These are phyloP conservation scores for Didymella glomerata DNA, from an alignment of 2,329 filamentous ascomycete genomes.

Conservation along the genomic window DNA sequence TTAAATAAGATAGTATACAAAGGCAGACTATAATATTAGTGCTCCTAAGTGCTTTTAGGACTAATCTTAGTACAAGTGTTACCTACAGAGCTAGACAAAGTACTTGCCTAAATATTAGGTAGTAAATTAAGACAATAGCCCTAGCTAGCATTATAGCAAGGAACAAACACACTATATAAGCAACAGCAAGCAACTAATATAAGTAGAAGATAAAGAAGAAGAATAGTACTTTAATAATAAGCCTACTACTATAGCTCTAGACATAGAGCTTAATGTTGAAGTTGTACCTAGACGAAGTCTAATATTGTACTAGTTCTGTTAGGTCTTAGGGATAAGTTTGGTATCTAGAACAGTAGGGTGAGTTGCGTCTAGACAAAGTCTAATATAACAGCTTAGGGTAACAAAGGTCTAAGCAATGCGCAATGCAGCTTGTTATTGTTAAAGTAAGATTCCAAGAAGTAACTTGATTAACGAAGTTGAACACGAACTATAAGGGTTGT, in stretches of 20 bases:
- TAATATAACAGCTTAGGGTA: too few relatives aligned
- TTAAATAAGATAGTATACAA: constrained; percentile 2
- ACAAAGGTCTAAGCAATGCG: too few relatives aligned
- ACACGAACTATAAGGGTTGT: too few relatives aligned
- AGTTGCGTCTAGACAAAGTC: too few relatives aligned
- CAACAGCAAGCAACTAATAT: constrained; percentile 6
- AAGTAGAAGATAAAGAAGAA: constrained; percentile 21
- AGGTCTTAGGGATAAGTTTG: too few relatives aligned
- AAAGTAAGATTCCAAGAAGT: too few relatives aligned
- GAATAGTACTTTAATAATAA: constrained; percentile 12
- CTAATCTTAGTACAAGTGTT: constrained; percentile 12
- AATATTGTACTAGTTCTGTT: too few relatives aligned
- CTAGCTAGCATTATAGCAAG: constrained; percentile 2
- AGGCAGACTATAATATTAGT: constrained; percentile 18
- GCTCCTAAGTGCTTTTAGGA: constrained; percentile 15
- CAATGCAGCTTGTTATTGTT: too few relatives aligned
- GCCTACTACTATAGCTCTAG: constrained; percentile 8
- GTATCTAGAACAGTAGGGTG: too few relatives aligned
- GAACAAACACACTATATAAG: constrained; percentile 8
- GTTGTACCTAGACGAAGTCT: too few relatives aligned
- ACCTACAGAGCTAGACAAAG: constrained; percentile 22
- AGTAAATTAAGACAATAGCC: constrained; percentile 9
- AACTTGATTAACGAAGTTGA: too few relatives aligned
- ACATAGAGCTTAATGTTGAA: constrained; percentile 19
- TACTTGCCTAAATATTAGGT: constrained; percentile 20